These are phyloP conservation scores for Irpex sp. DNA, from an alignment of 1,284 basidiomycete species.

Conservation along the genomic window DNA sequence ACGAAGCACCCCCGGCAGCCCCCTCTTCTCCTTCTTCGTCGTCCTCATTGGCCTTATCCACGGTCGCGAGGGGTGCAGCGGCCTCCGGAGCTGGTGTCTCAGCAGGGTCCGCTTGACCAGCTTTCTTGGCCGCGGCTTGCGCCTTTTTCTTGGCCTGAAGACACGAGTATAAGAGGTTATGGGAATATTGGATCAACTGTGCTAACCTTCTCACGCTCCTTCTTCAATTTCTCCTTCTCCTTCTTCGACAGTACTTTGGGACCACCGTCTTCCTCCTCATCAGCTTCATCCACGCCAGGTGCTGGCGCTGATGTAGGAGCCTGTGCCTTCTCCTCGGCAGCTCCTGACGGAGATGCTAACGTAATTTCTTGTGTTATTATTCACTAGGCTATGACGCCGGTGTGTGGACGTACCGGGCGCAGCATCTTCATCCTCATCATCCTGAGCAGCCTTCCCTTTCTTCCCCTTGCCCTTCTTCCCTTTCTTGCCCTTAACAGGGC, in stretches of 20 bases:
- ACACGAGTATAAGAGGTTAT: neutral
- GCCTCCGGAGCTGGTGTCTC: conserved; percentile 24
- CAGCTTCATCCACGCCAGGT: conserved; percentile 25
- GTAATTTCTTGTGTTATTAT: neutral
- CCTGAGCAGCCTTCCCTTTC: conserved; percentile 44
- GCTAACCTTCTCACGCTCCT: conserved; percentile 86
- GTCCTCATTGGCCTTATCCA: conserved; percentile 43
- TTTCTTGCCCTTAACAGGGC: conserved; percentile 53
- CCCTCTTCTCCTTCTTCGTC: conserved; percentile 57
- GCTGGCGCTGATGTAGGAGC: conserved; percentile 15
- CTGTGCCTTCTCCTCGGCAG: conserved; percentile 22
- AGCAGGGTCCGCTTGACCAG: conserved; percentile 23
- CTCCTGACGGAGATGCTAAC: conserved; percentile 15
- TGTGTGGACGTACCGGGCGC: conserved; percentile 9
- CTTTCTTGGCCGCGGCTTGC: conserved; percentile 85
- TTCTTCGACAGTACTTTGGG: conserved; percentile 79
- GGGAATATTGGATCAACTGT: neutral
- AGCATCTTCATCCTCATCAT: conserved; percentile 28
- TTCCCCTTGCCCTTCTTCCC: conserved; percentile 54
- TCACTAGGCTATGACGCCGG: too few species aligned
- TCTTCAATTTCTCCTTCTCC: conserved; percentile 93
- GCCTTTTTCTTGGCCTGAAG: conserved; percentile 91
- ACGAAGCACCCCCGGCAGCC: conserved; percentile 44
- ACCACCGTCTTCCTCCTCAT: conserved; percentile 44
- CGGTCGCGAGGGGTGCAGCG: conserved; percentile 27